Conservation (phyloP, 345 rosid species). For the Hibiscus trionum region DNA sequence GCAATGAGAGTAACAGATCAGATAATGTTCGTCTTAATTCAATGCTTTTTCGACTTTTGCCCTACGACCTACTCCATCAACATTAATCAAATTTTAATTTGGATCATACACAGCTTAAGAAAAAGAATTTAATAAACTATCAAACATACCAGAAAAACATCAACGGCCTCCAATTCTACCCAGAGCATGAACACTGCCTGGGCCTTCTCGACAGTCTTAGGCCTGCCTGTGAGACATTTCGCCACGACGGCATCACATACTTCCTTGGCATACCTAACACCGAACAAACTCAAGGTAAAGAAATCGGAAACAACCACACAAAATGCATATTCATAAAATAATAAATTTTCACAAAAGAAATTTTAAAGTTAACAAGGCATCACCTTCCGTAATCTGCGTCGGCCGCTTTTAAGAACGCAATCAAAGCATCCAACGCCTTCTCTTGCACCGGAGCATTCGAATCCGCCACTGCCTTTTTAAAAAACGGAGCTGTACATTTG, state of each 20-base stretch:
- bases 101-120: background rate
- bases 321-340: background rate
- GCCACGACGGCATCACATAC: conserved; percentile 90
- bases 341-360: background rate
- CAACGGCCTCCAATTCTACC: conserved; percentile 96
- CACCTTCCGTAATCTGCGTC: conserved; percentile 96
- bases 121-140: background rate
- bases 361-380: background rate
- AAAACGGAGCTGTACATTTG: conserved; percentile 52
- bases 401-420: conserved; percentile 82
- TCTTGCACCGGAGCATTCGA: conserved; percentile 98
- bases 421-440: conserved; percentile 91
- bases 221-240: conserved; percentile 89
- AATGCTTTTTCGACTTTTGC: background rate
- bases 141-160: conserved; percentile 62
- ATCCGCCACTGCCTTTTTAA: conserved; percentile 85
- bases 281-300: conserved; percentile 10
- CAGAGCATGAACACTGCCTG: conserved; percentile 91
- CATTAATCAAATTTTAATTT: background rate
- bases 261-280: conserved; percentile 64
- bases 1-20: background rate
- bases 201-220: conserved; percentile 91
- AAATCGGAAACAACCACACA: background rate
- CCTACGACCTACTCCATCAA: background rate
- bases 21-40: background rate